Evolutionary conservation across 2,329 filamentous ascomycete genomes (phyloP).

Genomic region (Penicillium sp.): DNA sequence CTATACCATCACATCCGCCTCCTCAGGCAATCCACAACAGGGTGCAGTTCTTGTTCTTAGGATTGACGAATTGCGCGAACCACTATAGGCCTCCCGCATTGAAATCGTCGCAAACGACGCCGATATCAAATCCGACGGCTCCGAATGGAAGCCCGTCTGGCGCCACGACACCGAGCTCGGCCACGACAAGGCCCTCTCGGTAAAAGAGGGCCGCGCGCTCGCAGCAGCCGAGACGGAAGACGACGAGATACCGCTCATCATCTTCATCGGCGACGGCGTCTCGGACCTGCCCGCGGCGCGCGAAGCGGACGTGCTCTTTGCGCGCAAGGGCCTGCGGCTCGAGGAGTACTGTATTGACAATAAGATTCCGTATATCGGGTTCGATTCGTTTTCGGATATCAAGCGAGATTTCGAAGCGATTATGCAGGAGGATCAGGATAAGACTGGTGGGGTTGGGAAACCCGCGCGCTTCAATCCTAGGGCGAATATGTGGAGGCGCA

Average conservation of each 20-base stretch:
- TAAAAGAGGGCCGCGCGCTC: slow-evolving; percentile 63
- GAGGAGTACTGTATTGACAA: slow-evolving; percentile 71
- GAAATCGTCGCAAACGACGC: slow-evolving; percentile 73
- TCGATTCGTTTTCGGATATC: slow-evolving; percentile 70
- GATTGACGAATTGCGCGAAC: background rate
- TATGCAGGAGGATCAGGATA: slow-evolving; percentile 62
- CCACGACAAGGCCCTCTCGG: slow-evolving; percentile 70
- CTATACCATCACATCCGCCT: too few relatives aligned
- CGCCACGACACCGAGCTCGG: slow-evolving; percentile 68
- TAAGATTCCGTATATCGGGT: slow-evolving; percentile 63
- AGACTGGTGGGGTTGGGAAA: slow-evolving; percentile 64
- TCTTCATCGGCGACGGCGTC: slow-evolving; percentile 73
- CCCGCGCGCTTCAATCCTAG: slow-evolving; percentile 69
- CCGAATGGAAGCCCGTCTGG: slow-evolving; percentile 69
- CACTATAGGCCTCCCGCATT: slow-evolving; percentile 56
- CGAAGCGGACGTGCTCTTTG: slow-evolving; percentile 71
- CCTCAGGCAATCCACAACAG: too few relatives aligned
- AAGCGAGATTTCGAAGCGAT: slow-evolving; percentile 64
- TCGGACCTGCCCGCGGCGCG: slow-evolving; percentile 69
- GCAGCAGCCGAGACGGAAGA: slow-evolving; percentile 62
- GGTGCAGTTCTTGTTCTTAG: background rate
- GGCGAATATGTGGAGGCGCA: slow-evolving; percentile 70
- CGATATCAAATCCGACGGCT: slow-evolving; percentile 62
- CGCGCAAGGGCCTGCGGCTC: slow-evolving; percentile 65
- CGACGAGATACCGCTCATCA: slow-evolving; percentile 67